A percentile compares a stretch with the other conserved stretches of the same genome.
Evolutionary conservation across 768 basidiomycete genomes (phyloP).

Genomic region (Symmetrospora coprosmae): DNA sequence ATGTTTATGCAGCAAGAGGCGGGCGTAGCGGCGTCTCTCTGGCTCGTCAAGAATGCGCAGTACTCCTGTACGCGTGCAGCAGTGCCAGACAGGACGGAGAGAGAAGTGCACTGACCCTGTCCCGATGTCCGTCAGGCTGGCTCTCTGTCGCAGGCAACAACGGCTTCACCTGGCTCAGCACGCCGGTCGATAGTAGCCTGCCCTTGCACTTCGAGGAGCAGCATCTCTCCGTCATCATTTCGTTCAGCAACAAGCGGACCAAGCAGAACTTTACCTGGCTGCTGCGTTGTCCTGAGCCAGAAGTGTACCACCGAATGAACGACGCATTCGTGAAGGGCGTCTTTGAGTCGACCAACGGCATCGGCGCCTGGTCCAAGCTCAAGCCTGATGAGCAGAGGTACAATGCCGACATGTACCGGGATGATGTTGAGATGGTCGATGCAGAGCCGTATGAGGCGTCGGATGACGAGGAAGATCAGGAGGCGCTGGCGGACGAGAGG

Average conservation of each 20-base stretch:
- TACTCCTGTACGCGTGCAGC: not conserved
- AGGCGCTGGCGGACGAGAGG: not conserved
- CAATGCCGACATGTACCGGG: conserved; percentile 52
- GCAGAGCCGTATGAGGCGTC: conserved; percentile 47
- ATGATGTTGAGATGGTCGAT: conserved; percentile 81
- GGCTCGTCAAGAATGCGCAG: conserved; percentile 23
- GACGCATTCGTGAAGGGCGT: conserved; percentile 52
- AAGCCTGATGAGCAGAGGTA: conserved; percentile 69
- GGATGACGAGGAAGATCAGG: conserved; percentile 11
- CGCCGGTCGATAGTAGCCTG: conserved; percentile 30
- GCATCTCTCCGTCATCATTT: conserved; percentile 71
- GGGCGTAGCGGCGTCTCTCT: conserved; percentile 38
- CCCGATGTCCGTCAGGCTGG: conserved; percentile 34
- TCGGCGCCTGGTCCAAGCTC: conserved; percentile 53
- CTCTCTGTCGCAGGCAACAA: conserved; percentile 30
- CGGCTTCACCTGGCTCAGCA: conserved; percentile 28
- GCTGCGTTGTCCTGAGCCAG: conserved; percentile 50
- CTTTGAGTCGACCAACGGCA: conserved; percentile 49
- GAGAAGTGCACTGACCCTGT: conserved; percentile 6
- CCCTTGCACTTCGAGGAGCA: conserved; percentile 30
- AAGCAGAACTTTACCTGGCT: conserved; percentile 56
- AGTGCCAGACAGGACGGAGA: not conserved
- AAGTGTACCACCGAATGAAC: conserved; percentile 50
- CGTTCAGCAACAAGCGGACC: conserved; percentile 48
- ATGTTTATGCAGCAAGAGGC: conserved; percentile 39